phyloP scores from a whole-genome alignment of 1,284 basidiomycete genomes.

The Austropuccinia psidii region DNA sequence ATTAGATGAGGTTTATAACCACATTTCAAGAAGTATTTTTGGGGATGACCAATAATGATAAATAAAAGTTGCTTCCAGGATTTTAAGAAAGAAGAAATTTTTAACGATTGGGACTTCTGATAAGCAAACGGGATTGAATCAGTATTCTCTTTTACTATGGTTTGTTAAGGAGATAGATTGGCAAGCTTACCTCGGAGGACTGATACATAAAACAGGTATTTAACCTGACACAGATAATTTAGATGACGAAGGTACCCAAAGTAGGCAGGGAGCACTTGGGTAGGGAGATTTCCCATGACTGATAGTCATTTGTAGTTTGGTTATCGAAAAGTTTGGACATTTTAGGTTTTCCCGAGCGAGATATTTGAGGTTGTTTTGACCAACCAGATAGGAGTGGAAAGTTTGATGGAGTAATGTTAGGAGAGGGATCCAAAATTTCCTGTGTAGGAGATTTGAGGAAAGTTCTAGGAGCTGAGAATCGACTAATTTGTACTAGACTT shows the following conservation, averaged over 20 bases:
- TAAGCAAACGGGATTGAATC: too few relatives aligned
- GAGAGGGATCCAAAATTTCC: neutral
- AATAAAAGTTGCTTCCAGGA: too few relatives aligned
- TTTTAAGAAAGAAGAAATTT: too few relatives aligned
- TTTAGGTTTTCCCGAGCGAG: neutral
- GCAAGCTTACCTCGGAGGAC: too few relatives aligned
- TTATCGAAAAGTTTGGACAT: neutral
- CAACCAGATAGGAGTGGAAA: neutral
- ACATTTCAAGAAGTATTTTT: too few relatives aligned
- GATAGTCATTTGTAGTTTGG: constrained; percentile 11
- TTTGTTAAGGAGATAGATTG: too few relatives aligned
- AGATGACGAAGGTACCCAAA: neutral
- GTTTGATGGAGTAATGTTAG: neutral
- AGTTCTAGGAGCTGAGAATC: neutral
- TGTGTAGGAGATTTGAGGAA: neutral
- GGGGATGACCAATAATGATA: too few relatives aligned
- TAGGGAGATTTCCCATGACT: constrained; percentile 32
- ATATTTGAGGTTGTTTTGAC: constrained; percentile 15
- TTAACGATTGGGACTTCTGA: too few relatives aligned
- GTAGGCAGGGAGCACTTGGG: constrained; percentile 16
- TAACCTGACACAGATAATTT: too few relatives aligned
- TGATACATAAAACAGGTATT: too few relatives aligned
- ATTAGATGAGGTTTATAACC: too few relatives aligned
- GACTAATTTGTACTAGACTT: constrained; percentile 1
- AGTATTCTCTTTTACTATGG: too few relatives aligned